A percentile compares a stretch with the other conserved stretches of the same genome.
Conservation (phyloP, 2,329 filamentous ascomycete species). For the Grosmannia clavigera region DNA sequence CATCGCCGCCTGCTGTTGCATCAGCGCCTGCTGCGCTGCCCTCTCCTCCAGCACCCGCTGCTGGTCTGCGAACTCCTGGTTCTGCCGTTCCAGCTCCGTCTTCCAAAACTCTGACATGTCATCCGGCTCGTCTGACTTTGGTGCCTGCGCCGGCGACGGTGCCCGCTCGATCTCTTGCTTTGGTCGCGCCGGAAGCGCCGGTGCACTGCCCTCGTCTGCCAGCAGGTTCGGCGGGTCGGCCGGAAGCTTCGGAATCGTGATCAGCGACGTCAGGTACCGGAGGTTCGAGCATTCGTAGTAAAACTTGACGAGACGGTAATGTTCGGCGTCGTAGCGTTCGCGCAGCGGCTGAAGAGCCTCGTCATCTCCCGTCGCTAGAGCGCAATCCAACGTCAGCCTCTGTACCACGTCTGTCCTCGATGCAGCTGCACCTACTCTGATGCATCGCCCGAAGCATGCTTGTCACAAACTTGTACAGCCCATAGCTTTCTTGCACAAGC, state of each 20-base stretch:
- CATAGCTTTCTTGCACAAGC: conserved; percentile 93
- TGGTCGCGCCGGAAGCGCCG: conserved; percentile 68
- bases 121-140: conserved; percentile 69
- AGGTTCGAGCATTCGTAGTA: conserved; percentile 99
- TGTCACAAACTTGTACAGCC: conserved; percentile 98
- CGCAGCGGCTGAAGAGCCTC: conserved; percentile 84
- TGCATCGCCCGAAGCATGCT: conserved; percentile 99
- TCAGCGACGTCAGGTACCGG: conserved; percentile 88
- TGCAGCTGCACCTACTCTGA: conserved; percentile 49
- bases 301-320: conserved; percentile 92
- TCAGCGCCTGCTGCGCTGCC: conserved; percentile 66
- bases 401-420: too few relatives aligned
- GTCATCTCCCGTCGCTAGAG: conserved; percentile 72
- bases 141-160: conserved; percentile 56
- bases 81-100: conserved; percentile 77
- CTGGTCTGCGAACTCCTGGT: conserved; percentile 90
- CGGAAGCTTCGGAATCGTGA: conserved; percentile 89
- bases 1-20: conserved; percentile 70
- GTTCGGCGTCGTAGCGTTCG: conserved; percentile 83
- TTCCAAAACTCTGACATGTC: conserved; percentile 99
- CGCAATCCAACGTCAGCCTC: not conserved
- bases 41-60: conserved; percentile 80
- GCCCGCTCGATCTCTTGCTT: conserved; percentile 60
- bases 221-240: conserved; percentile 87
- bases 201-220: conserved; percentile 71